Base-by-base conservation (phyloP, 73 alveolate genomes). In the Paramecium pentaurelia region DNA sequence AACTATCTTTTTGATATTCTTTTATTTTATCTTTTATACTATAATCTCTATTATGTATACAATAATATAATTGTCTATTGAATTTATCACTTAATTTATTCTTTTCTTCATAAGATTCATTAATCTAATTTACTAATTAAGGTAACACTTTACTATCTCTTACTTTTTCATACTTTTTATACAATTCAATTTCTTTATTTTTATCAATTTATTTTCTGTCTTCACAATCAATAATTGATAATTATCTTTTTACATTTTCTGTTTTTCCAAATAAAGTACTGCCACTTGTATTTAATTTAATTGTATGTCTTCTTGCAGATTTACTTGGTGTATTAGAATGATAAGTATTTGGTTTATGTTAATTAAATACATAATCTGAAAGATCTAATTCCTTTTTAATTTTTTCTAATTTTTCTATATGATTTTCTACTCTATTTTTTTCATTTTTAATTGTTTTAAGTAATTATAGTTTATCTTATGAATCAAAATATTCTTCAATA, bases 271-370 rank as follows among this genome's bases (percentile, higher is more conserved):
- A 64, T 64, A 64, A 28, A 4, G 84, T 32, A 9, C 84, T 64
- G 22, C 84, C 84, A 64, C 84, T 64, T 64, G 84, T 64, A 34
- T 64, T 64, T 64, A 25, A 14, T 64, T 64, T 64, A 10, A 28
- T 7, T 32, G 84, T 64, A 6, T 64, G 42, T 64, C 49, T 64
- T 12, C 84, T 64, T 64, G 84, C 84, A 64, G 42, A 64, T 64
- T 64, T 64, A 32, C 84, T 64, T 28, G 84, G 84, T 28, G 84
- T 64, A 34, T 64, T 64, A 28, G 84, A 64, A 64, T 64, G 84
- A 64, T 64, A 34, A 28, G 84, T 64, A 25, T 25, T 64, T 5
- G 20, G 22, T 28, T 64, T 64, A 64, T 64, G 42, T 32, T 64
- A 3, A 27, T 28, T 64, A n/a, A 64, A 34, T 10, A 8, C 49